Percentiles rank a stretch among this genome's conserved stretches.
These are phyloP conservation scores for Stenocarpella maydis DNA, from an alignment of 2,329 filamentous ascomycete species.

Conservation along the genomic window DNA sequence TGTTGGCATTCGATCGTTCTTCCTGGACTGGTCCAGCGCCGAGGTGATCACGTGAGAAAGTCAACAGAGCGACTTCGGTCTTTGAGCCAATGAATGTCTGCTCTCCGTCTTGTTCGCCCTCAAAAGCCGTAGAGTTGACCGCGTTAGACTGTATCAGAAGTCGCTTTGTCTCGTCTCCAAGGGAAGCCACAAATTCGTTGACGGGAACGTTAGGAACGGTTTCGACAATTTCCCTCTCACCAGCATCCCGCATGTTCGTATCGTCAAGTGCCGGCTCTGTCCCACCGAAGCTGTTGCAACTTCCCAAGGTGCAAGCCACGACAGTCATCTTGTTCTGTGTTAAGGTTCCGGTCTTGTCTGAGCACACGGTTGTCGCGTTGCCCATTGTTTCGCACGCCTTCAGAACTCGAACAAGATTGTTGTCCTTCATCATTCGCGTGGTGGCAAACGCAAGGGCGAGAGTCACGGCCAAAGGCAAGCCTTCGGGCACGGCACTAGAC, in stretches of 20 bases:
- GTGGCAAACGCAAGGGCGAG: slow-evolving; percentile 75
- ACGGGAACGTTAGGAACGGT: slow-evolving; percentile 41
- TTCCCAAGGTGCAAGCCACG: slow-evolving; percentile 73
- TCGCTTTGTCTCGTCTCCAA: slow-evolving; percentile 38
- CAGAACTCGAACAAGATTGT: slow-evolving; percentile 74
- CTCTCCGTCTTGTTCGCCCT: slow-evolving; percentile 50
- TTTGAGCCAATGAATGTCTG: slow-evolving; percentile 60
- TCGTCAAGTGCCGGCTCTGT: slow-evolving; percentile 42
- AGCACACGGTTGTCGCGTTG: slow-evolving; percentile 79
- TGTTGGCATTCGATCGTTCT: slow-evolving; percentile 55
- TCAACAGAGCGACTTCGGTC: slow-evolving; percentile 62
- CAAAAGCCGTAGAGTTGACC: slow-evolving; percentile 63
- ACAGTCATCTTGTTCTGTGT: slow-evolving; percentile 82
- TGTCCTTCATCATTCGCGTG: slow-evolving; percentile 74
- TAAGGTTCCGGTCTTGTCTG: slow-evolving; percentile 79
- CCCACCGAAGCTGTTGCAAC: slow-evolving; percentile 45
- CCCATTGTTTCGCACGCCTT: slow-evolving; percentile 79
- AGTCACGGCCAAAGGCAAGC: slow-evolving; percentile 72
- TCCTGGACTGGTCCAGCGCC: slow-evolving; percentile 54
- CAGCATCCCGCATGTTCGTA: slow-evolving; percentile 28
- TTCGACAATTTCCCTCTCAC: slow-evolving; percentile 42
- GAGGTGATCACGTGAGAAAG: slow-evolving; percentile 59
- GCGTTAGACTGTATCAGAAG: slow-evolving; percentile 45
- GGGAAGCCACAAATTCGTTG: slow-evolving; percentile 38
- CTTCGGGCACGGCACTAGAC: slow-evolving; percentile 66